These are phyloP conservation scores for Plectosphaerella sp. DNA, from an alignment of 2,329 filamentous ascomycete genomes.

Conservation along the genomic window DNA sequence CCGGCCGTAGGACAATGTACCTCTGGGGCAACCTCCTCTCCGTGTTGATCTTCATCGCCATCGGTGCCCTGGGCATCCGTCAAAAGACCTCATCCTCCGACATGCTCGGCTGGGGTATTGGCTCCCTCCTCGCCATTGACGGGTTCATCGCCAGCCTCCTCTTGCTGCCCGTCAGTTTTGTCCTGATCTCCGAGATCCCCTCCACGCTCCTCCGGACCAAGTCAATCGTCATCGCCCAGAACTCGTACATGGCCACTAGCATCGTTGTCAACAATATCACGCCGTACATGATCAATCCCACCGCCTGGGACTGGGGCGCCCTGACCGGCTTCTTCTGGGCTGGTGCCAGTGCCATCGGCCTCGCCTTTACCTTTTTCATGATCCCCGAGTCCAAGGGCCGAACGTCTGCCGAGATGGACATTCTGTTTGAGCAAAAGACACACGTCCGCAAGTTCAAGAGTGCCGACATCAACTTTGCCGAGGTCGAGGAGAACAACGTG, in stretches of 20 bases:
- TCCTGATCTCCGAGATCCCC: conserved; percentile 37
- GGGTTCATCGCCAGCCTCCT: conserved; percentile 37
- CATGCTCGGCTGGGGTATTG: conserved; percentile 25
- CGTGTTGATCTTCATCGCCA: conserved; percentile 31
- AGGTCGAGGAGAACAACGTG: neutral
- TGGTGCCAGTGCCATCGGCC: conserved; percentile 5
- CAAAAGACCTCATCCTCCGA: conserved; percentile 16
- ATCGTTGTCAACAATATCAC: conserved; percentile 13
- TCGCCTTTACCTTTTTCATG: conserved; percentile 14
- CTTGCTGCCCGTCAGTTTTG: conserved; percentile 29
- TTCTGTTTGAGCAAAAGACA: conserved; percentile 16
- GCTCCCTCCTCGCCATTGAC: conserved; percentile 29
- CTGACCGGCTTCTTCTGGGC: conserved; percentile 13
- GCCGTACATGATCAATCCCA: conserved; percentile 11
- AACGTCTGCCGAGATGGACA: conserved; percentile 13
- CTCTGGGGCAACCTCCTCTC: conserved; percentile 30
- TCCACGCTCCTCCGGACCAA: conserved; percentile 14
- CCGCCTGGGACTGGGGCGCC: conserved; percentile 13
- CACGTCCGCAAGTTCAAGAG: conserved; percentile 13
- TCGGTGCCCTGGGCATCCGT: conserved; percentile 24
- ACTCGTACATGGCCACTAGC: conserved; percentile 8
- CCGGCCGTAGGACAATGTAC: conserved; percentile 39
- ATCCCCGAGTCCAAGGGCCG: conserved; percentile 17
- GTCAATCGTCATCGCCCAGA: conserved; percentile 14
- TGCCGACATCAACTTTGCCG: neutral